Evolutionary conservation across 2,329 filamentous ascomycete genomes (phyloP), one percentile per base, ranked within the genome.

Genomic region (Xylariaceae sp.): DNA sequence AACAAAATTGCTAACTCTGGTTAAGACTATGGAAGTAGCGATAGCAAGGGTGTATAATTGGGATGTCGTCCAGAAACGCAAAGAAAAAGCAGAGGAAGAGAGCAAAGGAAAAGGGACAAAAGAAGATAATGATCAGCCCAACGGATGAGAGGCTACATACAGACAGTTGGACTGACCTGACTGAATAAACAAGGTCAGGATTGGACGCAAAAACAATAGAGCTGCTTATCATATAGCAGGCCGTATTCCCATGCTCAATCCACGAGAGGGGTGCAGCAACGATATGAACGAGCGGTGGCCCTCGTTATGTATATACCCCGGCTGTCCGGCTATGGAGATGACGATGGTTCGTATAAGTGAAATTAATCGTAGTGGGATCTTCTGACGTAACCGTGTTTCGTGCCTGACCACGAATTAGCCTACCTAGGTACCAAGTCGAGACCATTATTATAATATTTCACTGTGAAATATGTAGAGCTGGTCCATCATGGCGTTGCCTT

Each of bases 41-140:
- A 92, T 93, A 41, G 95, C 95, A 20, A 84, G 95, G 62, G 93
- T 99, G n/a, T 98, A 99, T 76, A 99, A 99, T 75, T 98, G 95
- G 93, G 95, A 99, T 70, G 92, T 99, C 3, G 91, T 93, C 43
- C 90, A 96, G 79, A 91, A 96, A 76, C 83, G 95, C 66, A 97
- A 96, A 79, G 92, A 96, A 59, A 95, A 92, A 74, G 80, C 77
- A 2, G 87, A 89, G 40, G 83, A 86, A 60, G 86, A 79, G 49
- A 74, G 60, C 19, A 71, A 75, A 62, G 74, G 71, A 44, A 70
- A 74, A 56, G 72, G 71, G 43, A 70, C 73, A 47, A 70, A 74
- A 56, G 74, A 74, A 46, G 69, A 68, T 44, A 76, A 77, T 59
- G 75, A 74, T 32, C 70, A 74, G 61, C 65, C 72, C 2, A 69